Conservation (phyloP, 2,329 filamentous ascomycete genomes). For the Aspergillus sergii region DNA sequence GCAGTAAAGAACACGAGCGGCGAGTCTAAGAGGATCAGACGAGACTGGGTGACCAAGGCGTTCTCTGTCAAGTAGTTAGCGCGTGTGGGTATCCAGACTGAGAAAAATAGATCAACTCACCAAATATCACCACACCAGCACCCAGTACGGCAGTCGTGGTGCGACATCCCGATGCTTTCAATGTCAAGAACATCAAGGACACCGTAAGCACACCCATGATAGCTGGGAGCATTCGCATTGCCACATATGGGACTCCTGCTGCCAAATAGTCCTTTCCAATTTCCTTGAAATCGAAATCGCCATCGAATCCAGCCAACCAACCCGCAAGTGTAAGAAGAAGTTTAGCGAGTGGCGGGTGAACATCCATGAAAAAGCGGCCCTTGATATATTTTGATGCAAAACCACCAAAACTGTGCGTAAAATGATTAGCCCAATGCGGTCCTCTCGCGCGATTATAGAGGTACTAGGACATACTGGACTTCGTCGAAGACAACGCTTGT, state of each 20-base stretch:
- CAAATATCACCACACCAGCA: slow-evolving; percentile 85
- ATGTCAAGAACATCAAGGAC: slow-evolving; percentile 89
- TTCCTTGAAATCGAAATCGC: slow-evolving; percentile 97
- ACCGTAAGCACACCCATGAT: slow-evolving; percentile 85
- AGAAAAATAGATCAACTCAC: slow-evolving; percentile 50
- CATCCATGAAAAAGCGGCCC: slow-evolving; percentile 99
- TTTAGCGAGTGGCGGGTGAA: slow-evolving; percentile 97
- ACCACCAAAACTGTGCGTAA: slow-evolving; percentile 76
- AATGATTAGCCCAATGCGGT: slow-evolving; percentile 11
- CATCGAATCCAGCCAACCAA: slow-evolving; percentile 92
- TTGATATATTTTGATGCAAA: slow-evolving; percentile 99
- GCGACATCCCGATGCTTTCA: slow-evolving; percentile 88
- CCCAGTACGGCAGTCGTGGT: slow-evolving; percentile 83
- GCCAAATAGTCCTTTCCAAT: slow-evolving; percentile 99
- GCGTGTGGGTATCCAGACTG: neutral
- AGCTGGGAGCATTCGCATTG: slow-evolving; percentile 93
- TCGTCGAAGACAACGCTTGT: slow-evolving; percentile 98
- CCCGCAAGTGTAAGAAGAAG: slow-evolving; percentile 93
- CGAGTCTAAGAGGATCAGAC: slow-evolving; percentile 93
- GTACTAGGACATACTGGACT: slow-evolving; percentile 75
- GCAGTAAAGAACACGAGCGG: slow-evolving; percentile 92
- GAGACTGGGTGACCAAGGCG: slow-evolving; percentile 89
- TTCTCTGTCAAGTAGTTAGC: slow-evolving; percentile 67
- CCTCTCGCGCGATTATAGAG: neutral
- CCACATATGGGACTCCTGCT: slow-evolving; percentile 91